Evolutionary conservation across 2,329 filamentous ascomycete species (phyloP), one percentile per base, ranked within the genome.

Genomic region (Epichloe sylvatica): DNA sequence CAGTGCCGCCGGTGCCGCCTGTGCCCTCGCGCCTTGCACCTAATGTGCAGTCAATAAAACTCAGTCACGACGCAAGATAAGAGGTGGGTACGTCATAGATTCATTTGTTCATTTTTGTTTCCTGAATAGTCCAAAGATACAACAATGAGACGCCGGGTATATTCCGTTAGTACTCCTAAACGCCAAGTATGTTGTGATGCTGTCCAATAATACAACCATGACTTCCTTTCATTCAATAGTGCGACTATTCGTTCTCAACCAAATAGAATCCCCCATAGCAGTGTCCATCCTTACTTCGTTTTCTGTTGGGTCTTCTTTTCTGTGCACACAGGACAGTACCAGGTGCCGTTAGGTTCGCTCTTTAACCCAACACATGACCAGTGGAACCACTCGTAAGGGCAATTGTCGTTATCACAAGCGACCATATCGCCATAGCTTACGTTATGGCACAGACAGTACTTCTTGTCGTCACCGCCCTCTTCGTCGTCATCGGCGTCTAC

Each of bases 401-500:
- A 92, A 56, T 82, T 76, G 51, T 84, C 80, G 64, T 91, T 91
- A 70, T 92, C 86, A 69, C 86, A 92, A 33, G 85, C 86, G 54
- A 92, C 86, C 86, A 92, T 92, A 61, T 91, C 84, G 53, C 86
- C 86, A 61, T 86, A 89, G 65, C 84, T 88, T 56, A 90, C 83
- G 58, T 84, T 84, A 63, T 90, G 83, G 65, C 86, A 92, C 33
- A 83, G 74, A 67, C 86, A 92, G 67, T 92, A 92, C 64, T 87
- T 86, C 61, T 84, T 83, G 66, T 89, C 84, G 54, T 83, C 82
- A 49, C 80, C 81, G 40, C 83, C 83, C 50, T 87, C 84, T 46
- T 87, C 83, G 34, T 83, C 72, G 62, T 56, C 71, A 50, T 80
- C 73, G 8, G 70, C 75, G 50, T 74, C 75, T 30, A 75, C 75